Conservation (phyloP, 169 alveolate species). For the Plasmodium malariae region DNA sequence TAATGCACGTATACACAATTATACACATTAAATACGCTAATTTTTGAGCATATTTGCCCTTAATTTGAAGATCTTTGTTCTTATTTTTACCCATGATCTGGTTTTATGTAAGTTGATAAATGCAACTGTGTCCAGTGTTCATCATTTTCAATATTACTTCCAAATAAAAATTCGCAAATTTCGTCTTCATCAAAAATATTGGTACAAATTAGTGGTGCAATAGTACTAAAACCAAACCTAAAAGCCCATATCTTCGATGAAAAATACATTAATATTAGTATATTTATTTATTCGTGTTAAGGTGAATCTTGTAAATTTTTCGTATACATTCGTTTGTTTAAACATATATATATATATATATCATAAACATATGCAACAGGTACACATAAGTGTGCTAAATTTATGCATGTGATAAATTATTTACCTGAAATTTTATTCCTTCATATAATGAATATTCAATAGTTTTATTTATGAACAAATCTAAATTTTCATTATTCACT, state of each 20-base stretch:
- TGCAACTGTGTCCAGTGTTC: conserved; percentile 82
- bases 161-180: conserved; percentile 78
- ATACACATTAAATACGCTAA: too few species aligned
- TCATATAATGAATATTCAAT: conserved; percentile 78
- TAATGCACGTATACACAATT: too few species aligned
- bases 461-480: conserved; percentile 76
- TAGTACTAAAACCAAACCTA: conserved; percentile 83
- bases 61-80: too few species aligned
- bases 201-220: conserved; percentile 80
- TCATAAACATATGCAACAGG: not conserved
- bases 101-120: conserved; percentile 86
- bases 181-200: conserved; percentile 81
- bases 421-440: conserved; percentile 79
- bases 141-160: conserved; percentile 77
- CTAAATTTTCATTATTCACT: conserved; percentile 79
- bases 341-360: conserved; percentile 3
- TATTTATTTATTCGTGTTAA: not conserved
- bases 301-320: not conserved
- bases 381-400: not conserved
- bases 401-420: not conserved
- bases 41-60: too few species aligned
- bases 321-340: too few species aligned
- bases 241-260: conserved; percentile 78
- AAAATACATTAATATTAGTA: not conserved
- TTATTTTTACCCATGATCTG: conserved; percentile 95